Evolutionary conservation across 306 rosid genomes (phyloP), one percentile per base, ranked within the genome.

Genomic region (Quercus robur): DNA sequence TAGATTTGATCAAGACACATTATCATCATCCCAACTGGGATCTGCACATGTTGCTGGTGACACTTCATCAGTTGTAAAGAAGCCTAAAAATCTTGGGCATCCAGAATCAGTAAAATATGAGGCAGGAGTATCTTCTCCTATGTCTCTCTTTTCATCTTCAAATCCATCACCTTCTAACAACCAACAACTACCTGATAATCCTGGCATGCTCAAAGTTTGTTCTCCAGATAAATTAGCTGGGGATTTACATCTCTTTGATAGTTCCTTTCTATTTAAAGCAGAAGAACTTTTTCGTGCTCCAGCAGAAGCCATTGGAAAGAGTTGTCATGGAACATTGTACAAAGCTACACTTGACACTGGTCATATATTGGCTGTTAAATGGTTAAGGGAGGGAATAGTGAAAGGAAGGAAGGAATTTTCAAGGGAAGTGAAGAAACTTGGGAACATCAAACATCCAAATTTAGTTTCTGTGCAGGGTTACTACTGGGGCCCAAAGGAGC

Each of bases 281-380:
- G 96, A 91, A 80, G 97, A 93, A 77, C 94, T 93, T 87, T 91
- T 97, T 5, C 54, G 85, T 63, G 93, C 94, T 84, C 88, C 93
- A 1, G 97, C 97, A 0, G 94, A 91, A 91, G 81, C 85, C 82
- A 80, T 89, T 38, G 91, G 91, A 25, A 89, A 87, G 79, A 93
- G 97, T 80, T 93, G 97, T 81, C 97, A 93, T 72, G 97, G 97
- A 72, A 88, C 88, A 61, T 85, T 89, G 52, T 93, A 89, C 76
- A 93, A 89, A 84, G 94, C 97, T 46, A 84, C 89, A 66, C 94
- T 93, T 11, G 82, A 83, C 35, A 87, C 97, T 15, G 97, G 93
- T 76, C 90, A 83, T 77, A 71, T 77, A 61, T 76, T 93, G 86
- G 91, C 91, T 63, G 89, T 91, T 75, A 93, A 91, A 82, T 89